These are phyloP conservation scores for Hygrophila difformis DNA, from an alignment of 257 asterid genomes.

Conservation along the genomic window DNA sequence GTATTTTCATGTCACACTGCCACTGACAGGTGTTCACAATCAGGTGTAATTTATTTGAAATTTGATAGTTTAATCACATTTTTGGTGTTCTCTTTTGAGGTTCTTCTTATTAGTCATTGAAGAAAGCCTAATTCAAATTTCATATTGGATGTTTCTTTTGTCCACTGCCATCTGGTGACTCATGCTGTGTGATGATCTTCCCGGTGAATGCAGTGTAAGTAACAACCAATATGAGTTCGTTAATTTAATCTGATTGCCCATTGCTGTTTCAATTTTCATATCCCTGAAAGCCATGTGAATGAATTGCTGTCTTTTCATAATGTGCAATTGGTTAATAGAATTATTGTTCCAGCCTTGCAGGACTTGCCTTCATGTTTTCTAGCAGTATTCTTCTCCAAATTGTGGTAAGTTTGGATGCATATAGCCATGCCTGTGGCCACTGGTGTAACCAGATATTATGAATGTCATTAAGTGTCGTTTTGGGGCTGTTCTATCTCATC, in stretches of 20 bases:
- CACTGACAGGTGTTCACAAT: background rate
- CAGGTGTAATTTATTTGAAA: background rate
- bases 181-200: constrained; percentile 16
- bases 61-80: constrained; percentile 10
- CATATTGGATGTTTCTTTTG: constrained; percentile 18
- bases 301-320: no score
- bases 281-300: no score
- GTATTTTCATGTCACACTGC: background rate
- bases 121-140: constrained; percentile 10
- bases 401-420: constrained; percentile 44
- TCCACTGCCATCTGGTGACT: constrained; percentile 21
- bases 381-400: constrained; percentile 87
- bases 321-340: no score
- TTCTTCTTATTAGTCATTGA: background rate
- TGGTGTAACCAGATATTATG: background rate
- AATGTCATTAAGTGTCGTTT: no score
- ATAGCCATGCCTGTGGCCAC: background rate
- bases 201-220: constrained; percentile 75
- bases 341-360: constrained; percentile 80
- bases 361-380: constrained; percentile 98
- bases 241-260: constrained; percentile 12
- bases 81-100: constrained; percentile 1
- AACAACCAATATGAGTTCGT: constrained; percentile 11
- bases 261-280: no score
- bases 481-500: background rate